A percentile compares a stretch with the other conserved stretches of the same genome.
Conservation (phyloP, 805 yeast genomes). For the Candida khao-thaluensis region DNA sequence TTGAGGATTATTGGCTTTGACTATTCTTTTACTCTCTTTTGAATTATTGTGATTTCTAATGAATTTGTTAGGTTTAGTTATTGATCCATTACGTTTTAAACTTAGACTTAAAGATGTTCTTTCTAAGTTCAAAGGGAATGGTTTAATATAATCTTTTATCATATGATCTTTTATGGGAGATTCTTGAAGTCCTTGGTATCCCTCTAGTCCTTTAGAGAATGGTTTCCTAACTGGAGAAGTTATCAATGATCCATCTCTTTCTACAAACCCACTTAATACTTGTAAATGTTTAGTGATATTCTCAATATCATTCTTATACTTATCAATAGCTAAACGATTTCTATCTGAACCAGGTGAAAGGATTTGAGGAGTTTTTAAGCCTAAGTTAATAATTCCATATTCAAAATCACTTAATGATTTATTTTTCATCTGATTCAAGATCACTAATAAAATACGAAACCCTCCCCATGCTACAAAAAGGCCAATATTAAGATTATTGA, state of each 20-base stretch:
- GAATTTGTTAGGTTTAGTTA: neutral
- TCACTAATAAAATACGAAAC: conserved; percentile 21
- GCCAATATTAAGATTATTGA: conserved; percentile 36
- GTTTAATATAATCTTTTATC: neutral
- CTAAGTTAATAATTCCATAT: neutral
- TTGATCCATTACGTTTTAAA: too few species aligned
- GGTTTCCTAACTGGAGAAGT: too few species aligned
- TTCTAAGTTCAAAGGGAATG: conserved; percentile 4
- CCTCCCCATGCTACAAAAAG: conserved; percentile 30
- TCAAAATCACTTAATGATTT: neutral
- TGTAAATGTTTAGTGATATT: neutral
- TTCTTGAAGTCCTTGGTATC: too few species aligned
- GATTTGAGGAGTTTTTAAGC: neutral
- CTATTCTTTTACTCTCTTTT: neutral
- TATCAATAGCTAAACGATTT: neutral
- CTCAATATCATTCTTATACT: conserved; percentile 1
- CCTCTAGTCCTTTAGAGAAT: too few species aligned
- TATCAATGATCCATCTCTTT: neutral
- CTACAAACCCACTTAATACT: neutral
- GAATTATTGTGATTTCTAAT: too few species aligned
- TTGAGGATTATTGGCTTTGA: neutral
- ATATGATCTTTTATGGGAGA: too few species aligned
- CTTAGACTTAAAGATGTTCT: neutral
- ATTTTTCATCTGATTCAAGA: neutral
- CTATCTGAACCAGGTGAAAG: too few species aligned